These are phyloP conservation scores for Mycena metata DNA, from an alignment of 768 basidiomycete species.

Conservation along the genomic window DNA sequence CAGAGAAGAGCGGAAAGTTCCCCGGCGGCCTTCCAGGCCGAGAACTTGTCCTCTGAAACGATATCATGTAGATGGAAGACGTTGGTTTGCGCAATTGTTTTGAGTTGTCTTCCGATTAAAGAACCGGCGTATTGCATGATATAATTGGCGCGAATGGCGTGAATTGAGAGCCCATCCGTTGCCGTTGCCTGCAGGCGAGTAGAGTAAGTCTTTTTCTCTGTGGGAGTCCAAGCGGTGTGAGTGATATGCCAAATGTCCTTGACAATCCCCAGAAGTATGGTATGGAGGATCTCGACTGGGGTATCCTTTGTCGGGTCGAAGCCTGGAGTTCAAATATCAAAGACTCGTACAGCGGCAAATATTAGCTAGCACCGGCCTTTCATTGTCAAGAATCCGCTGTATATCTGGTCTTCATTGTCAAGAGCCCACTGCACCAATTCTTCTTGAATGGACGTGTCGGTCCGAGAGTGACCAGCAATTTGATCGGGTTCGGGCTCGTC, in stretches of 20 bases:
- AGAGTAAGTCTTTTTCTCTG: conserved; percentile 45
- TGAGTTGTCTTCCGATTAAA: too few species aligned
- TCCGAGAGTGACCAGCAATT: too few species aligned
- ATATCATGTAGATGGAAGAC: too few species aligned
- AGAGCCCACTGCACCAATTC: background rate
- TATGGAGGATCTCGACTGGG: conserved; percentile 61
- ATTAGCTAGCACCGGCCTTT: background rate
- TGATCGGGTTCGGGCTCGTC: background rate
- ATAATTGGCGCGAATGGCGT: too few species aligned
- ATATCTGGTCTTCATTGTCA: background rate
- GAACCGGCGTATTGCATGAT: too few species aligned
- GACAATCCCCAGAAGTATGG: conserved; percentile 55
- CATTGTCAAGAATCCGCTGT: background rate
- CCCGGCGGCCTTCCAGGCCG: too few species aligned
- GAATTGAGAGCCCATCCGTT: too few species aligned
- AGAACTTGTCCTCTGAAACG: too few species aligned
- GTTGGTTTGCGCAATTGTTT: too few species aligned
- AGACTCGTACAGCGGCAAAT: background rate
- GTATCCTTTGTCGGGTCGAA: conserved; percentile 51
- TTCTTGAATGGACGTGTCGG: background rate
- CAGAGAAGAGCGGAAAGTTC: too few species aligned
- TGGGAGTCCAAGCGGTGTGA: conserved; percentile 46
- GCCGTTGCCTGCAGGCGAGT: conserved; percentile 43
- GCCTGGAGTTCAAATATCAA: conserved; percentile 34
- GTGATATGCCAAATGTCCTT: conserved; percentile 59